A percentile compares a stretch with the other conserved stretches of the same genome.
phyloP scores from a whole-genome alignment of 257 asterid species.

The Henckelia pumila region DNA sequence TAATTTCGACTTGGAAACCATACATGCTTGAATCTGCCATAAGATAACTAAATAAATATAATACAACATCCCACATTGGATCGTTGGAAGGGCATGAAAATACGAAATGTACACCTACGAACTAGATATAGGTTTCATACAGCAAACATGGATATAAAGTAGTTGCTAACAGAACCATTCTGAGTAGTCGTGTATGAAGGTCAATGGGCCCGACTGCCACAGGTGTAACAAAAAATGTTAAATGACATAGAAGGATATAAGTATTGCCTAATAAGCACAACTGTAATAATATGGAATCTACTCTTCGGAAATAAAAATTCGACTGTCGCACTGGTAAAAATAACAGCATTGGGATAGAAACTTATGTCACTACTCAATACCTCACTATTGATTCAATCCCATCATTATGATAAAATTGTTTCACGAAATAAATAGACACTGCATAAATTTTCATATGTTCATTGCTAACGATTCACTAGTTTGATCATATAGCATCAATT shows the following conservation, averaged over 20 bases:
- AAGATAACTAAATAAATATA: background rate
- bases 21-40: too few species aligned
- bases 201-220: background rate
- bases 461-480: background rate
- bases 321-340: background rate
- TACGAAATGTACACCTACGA: background rate
- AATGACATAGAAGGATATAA: background rate
- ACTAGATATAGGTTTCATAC: background rate
- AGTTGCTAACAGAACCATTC: background rate
- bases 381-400: background rate
- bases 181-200: background rate
- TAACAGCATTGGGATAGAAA: slow-evolving; percentile 2
- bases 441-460: background rate
- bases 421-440: background rate
- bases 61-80: background rate
- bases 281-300: background rate
- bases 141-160: background rate
- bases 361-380: background rate
- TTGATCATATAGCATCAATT: background rate
- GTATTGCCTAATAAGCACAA: background rate
- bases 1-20: background rate
- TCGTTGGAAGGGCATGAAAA: background rate
- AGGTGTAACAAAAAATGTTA: background rate
- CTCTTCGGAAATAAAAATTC: background rate
- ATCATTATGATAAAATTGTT: slow-evolving; percentile 2